phyloP scores from a whole-genome alignment of 1,139 yeast species.

The Debaryomycetaceae sp. region DNA sequence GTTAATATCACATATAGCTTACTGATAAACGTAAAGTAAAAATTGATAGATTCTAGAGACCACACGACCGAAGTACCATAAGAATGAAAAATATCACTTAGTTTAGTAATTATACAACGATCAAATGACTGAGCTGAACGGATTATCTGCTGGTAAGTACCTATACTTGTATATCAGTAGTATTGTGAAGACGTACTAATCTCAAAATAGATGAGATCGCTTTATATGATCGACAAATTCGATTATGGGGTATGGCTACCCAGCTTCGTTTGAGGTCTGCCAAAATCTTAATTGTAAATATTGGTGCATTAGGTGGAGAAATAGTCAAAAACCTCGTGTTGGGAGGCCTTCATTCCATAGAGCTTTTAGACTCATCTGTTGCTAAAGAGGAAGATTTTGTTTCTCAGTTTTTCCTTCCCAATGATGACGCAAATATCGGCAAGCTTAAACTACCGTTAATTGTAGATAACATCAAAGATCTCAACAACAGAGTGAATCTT shows the following conservation, averaged over 20 bases:
- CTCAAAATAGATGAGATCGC: constrained; percentile 87
- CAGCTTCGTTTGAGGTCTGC: constrained; percentile 79
- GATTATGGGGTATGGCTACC: constrained; percentile 96
- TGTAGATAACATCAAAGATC: constrained; percentile 53
- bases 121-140: constrained; percentile 6
- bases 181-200: constrained; percentile 3
- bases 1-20: neutral
- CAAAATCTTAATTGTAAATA: constrained; percentile 60
- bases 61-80: neutral
- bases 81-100: too few relatives aligned
- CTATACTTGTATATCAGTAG: neutral
- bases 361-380: constrained; percentile 57
- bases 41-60: neutral
- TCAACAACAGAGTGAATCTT: constrained; percentile 74
- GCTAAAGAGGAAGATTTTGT: constrained; percentile 66
- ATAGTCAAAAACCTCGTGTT: constrained; percentile 79
- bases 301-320: constrained; percentile 77
- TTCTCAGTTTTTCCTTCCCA: constrained; percentile 74
- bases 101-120: too few relatives aligned
- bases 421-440: constrained; percentile 48
- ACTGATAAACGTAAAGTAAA: neutral
- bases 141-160: constrained; percentile 12
- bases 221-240: constrained; percentile 88
- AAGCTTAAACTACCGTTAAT: constrained; percentile 53
- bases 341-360: constrained; percentile 82